A percentile compares a stretch with the other conserved stretches of the same genome.
These are phyloP conservation scores for Pelargonium fulgidum DNA, from an alignment of 441 rosid genomes.

Conservation along the genomic window DNA sequence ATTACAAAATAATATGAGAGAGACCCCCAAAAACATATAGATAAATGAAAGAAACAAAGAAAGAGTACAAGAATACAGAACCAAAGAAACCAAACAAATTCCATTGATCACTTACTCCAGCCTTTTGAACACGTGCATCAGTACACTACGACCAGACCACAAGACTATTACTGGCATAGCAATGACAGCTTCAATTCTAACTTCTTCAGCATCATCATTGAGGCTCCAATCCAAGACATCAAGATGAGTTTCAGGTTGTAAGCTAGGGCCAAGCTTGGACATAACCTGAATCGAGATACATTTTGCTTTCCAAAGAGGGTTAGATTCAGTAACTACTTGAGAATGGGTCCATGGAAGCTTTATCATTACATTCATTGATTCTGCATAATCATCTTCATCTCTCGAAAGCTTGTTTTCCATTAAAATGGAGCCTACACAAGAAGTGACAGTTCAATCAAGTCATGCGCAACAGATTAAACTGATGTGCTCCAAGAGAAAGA, in stretches of 20 bases:
- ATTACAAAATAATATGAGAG: neutral
- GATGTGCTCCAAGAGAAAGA: neutral
- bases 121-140: conserved; percentile 48
- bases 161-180: conserved; percentile 65
- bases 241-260: conserved; percentile 37
- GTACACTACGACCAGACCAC: conserved; percentile 53
- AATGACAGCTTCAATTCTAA: conserved; percentile 62
- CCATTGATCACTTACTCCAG: conserved; percentile 61
- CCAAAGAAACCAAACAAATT: conserved; percentile 9
- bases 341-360: conserved; percentile 79
- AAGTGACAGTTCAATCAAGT: conserved; percentile 12
- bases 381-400: conserved; percentile 33
- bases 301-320: conserved; percentile 53
- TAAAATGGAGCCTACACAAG: conserved; percentile 33
- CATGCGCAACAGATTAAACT: neutral
- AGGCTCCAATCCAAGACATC: conserved; percentile 68
- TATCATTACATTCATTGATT: conserved; percentile 44
- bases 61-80: no score
- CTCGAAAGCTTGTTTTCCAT: conserved; percentile 40
- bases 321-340: conserved; percentile 36
- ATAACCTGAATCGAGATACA: conserved; percentile 58
- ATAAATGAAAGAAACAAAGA: conserved; percentile 3
- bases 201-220: conserved; percentile 72
- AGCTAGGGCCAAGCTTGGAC: conserved; percentile 57
- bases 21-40: neutral